Conservation (phyloP, 495 filamentous ascomycete species). For the Talaromyces nanjingensis region DNA sequence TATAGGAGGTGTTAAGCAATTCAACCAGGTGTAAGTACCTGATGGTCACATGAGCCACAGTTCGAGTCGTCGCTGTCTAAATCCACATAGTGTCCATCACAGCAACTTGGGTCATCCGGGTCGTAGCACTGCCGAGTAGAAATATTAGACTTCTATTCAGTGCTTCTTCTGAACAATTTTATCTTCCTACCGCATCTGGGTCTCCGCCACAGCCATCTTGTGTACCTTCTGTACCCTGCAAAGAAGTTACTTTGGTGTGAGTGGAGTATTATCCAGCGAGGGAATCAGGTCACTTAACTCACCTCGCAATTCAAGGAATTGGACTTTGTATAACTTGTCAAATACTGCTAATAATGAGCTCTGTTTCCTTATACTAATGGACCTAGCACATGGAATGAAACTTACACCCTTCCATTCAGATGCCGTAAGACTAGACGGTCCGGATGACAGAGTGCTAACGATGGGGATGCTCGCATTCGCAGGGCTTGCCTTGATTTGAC, state of each 20-base stretch:
- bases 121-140: neutral
- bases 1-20: too few species aligned
- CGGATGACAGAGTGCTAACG: neutral
- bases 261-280: neutral
- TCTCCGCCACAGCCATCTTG: neutral
- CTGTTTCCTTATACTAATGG: neutral
- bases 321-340: neutral
- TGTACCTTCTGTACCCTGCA: neutral
- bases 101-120: neutral
- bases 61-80: neutral
- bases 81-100: neutral
- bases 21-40: too few species aligned
- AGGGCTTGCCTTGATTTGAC: neutral
- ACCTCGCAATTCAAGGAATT: neutral
- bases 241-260: neutral
- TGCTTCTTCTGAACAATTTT: too few species aligned
- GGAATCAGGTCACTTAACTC: neutral
- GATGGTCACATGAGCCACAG: neutral
- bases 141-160: neutral
- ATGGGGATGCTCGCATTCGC: neutral
- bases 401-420: neutral
- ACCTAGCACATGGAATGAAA: neutral
- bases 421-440: neutral
- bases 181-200: neutral
- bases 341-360: neutral